Evolutionary conservation across 176 grass and related monocot genomes (phyloP), one percentile per base, ranked within the genome.

Genomic region (Musa schizocarpa): DNA sequence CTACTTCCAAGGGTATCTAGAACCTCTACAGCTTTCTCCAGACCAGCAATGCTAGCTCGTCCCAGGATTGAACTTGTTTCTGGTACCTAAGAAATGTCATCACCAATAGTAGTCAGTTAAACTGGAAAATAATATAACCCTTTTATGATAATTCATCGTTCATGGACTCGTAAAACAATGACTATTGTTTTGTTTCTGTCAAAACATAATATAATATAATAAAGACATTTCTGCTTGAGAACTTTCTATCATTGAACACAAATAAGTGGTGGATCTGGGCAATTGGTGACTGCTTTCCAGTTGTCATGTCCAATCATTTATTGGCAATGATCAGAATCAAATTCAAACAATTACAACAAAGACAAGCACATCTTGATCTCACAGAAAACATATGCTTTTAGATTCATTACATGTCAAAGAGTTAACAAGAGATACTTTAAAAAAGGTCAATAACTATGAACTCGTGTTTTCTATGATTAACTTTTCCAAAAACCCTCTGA

Each of bases 1-100:
- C 86, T 93, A 76, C 82, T 98, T 25, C 94, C 94, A 8, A 98
- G 90, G 23, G 86, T 91, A 74, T 98, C 94, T 66, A 98, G 76
- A 29, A 93, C 90, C 67, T 89, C 88, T 6, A 93, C 86, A 58
- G 94, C 93, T 80, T 88, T 96, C 69, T 89, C 92, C 58, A 96
- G 80, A 54, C 88, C 89, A 74, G 89, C 87, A 24, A 86, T 92
- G 81, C 92, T 88, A 68, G 92, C 89, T 81, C 89, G 85, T 70
- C 89, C 93, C 14, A 92, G 51, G 3, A 91, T 91, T 72, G 78
- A 80, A 80, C 72, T 89, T 83, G 90, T 82, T 83, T 98, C 94
- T 63, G 86, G 83, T 75, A 80, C 84, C 94, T 98, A 88, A 76
- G 58, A 74, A 63, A 87, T 81, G 63, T 49, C 12, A 69, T 49